A percentile compares a stretch with the other conserved stretches of the same genome.
Evolutionary conservation across 768 basidiomycete species (phyloP).

Genomic region (Termitomyces sp.): DNA sequence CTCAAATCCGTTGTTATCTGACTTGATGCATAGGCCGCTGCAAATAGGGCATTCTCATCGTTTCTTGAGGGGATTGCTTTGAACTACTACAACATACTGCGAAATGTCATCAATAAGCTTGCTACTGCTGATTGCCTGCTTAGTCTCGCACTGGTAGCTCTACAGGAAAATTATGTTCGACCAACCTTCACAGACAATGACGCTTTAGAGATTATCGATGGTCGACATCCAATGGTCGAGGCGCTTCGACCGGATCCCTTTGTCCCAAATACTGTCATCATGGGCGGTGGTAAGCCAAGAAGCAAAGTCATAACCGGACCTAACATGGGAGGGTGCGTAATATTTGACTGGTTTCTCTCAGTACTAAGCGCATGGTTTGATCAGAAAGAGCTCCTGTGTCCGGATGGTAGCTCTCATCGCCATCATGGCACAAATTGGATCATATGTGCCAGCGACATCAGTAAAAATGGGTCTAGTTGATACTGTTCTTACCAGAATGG

Average conservation of each 20-base stretch:
- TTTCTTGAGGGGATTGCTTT: conserved; percentile 68
- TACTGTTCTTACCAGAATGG: conserved; percentile 85
- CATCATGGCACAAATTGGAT: conserved; percentile 89
- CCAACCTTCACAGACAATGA: conserved; percentile 70
- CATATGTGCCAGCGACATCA: conserved; percentile 78
- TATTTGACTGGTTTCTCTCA: not conserved
- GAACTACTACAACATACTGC: conserved; percentile 64
- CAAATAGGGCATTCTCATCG: conserved; percentile 55
- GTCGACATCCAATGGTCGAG: conserved; percentile 93
- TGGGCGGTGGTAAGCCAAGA: conserved; percentile 48
- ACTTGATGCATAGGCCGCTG: conserved; percentile 37
- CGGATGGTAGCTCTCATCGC: conserved; percentile 73
- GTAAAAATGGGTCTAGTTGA: conserved; percentile 79
- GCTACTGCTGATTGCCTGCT: conserved; percentile 84
- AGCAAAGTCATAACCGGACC: conserved; percentile 79
- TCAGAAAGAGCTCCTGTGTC: conserved; percentile 79
- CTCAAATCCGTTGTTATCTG: not conserved
- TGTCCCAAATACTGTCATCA: conserved; percentile 72
- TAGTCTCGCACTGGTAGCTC: conserved; percentile 76
- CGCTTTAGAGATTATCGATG: conserved; percentile 68
- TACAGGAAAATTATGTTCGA: conserved; percentile 69
- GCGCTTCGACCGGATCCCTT: conserved; percentile 72
- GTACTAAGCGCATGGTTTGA: not conserved
- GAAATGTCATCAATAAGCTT: conserved; percentile 74
- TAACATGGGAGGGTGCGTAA: conserved; percentile 68